Percentiles rank a stretch among this genome's conserved stretches.
These are phyloP conservation scores for Cylindrotheca closterium DNA, from an alignment of 108 stramenopile genomes.

Conservation along the genomic window DNA sequence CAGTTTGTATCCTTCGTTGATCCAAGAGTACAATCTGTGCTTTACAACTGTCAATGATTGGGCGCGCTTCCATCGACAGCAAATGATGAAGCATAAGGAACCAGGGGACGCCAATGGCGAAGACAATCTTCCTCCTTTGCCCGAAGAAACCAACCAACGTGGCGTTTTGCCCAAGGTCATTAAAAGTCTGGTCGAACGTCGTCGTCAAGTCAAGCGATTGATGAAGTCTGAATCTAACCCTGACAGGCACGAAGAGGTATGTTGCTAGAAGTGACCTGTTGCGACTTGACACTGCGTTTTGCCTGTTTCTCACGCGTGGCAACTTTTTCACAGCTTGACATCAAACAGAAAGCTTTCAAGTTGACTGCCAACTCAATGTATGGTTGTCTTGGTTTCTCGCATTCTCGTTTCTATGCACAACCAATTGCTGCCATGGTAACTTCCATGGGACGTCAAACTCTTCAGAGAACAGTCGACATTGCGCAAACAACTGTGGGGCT, in stretches of 20 bases:
- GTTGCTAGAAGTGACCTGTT: constrained; percentile 2
- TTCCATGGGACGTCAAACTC: constrained; percentile 96
- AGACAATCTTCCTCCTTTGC: constrained; percentile 83
- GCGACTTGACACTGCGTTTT: constrained; percentile 1
- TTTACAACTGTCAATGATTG: constrained; percentile 96
- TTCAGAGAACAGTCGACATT: constrained; percentile 95
- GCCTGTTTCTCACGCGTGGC: constrained; percentile 4
- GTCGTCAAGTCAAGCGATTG: constrained; percentile 90
- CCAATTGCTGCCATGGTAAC: constrained; percentile 98
- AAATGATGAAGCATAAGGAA: constrained; percentile 4
- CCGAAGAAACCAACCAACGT: constrained; percentile 71
- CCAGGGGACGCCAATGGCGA: constrained; percentile 34
- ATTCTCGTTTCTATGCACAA: constrained; percentile 96
- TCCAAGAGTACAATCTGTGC: constrained; percentile 99
- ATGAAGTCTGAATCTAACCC: constrained; percentile 84
- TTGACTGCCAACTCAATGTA: constrained; percentile 99
- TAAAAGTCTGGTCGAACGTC: constrained; percentile 93
- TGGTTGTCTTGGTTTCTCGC: constrained; percentile 97
- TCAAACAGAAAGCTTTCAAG: constrained; percentile 98
- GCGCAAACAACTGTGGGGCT: constrained; percentile 91
- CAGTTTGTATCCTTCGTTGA: constrained; percentile 97
- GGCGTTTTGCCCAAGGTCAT: constrained; percentile 98
- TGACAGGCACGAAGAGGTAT: constrained; percentile 75
- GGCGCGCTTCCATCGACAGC: constrained; percentile 46
- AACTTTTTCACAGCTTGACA: constrained; percentile 82